Percentiles rank a stretch among this genome's conserved stretches.
These are phyloP conservation scores for Eutrema yunnanense DNA, from an alignment of 345 rosid species.

Conservation along the genomic window DNA sequence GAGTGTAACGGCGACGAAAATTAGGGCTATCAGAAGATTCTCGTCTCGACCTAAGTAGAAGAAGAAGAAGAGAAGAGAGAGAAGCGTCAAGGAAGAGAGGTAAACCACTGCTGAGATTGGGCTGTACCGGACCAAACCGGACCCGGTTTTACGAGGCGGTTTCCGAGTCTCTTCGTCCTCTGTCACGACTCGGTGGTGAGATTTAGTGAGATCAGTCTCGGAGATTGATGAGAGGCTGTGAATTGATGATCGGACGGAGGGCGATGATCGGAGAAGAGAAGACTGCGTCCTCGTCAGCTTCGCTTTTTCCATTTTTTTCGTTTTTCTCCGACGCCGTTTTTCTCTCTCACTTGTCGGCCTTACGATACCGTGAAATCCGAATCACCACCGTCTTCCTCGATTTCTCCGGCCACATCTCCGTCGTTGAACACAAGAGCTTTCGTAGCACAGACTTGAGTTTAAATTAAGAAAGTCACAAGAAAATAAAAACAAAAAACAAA, in stretches of 20 bases:
- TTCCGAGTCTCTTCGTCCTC: conserved; percentile 20
- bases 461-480: neutral
- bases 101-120: conserved; percentile 47
- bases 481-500: too few relatives aligned
- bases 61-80: conserved; percentile 41
- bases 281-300: conserved; percentile 66
- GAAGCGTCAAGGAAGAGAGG: conserved; percentile 34
- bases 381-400: conserved; percentile 19
- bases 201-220: conserved; percentile 40
- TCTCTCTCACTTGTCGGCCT: conserved; percentile 2
- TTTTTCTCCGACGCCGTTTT: neutral
- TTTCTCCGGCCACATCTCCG: conserved; percentile 46
- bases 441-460: neutral
- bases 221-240: conserved; percentile 60
- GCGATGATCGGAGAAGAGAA: conserved; percentile 66
- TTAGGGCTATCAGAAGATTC: conserved; percentile 54
- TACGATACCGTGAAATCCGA: conserved; percentile 56
- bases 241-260: conserved; percentile 70
- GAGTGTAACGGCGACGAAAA: conserved; percentile 60
- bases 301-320: neutral
- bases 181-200: neutral
- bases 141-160: conserved; percentile 26
- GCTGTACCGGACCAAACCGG: conserved; percentile 43
- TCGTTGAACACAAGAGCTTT: neutral
- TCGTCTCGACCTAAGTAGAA: conserved; percentile 46